A percentile compares a stretch with the other conserved stretches of the same genome.
Evolutionary conservation across 2,329 filamentous ascomycete species (phyloP).

Genomic region (Colletotrichum sp.): DNA sequence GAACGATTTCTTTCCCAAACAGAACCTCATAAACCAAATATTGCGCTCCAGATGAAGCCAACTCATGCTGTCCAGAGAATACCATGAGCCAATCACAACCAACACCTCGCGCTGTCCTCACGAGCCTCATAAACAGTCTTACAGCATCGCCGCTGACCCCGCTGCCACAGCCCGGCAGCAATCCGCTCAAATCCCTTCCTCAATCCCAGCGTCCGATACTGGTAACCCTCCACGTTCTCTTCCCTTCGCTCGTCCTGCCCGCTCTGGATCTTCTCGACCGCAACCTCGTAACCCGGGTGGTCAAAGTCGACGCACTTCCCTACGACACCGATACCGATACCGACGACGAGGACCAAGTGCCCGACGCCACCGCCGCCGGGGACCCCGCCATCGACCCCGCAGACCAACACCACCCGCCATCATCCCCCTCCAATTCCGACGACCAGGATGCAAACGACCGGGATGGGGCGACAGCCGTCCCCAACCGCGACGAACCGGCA

Average conservation of each 20-base stretch:
- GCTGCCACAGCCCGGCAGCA: not conserved
- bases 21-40: not conserved
- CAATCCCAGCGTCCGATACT: conserved; percentile 60
- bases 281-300: conserved; percentile 66
- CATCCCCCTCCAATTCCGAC: not conserved
- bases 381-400: not conserved
- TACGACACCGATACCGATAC: not conserved
- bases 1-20: not conserved
- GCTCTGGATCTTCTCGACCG: conserved; percentile 89
- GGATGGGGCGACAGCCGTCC: not conserved
- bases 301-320: conserved; percentile 23
- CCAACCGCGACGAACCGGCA: not conserved
- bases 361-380: not conserved
- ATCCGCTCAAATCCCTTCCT: conserved; percentile 33
- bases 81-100: conserved; percentile 24
- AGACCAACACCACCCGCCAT: not conserved
- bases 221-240: conserved; percentile 84
- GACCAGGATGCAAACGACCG: not conserved
- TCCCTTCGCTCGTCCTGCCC: conserved; percentile 80
- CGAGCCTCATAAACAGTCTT: conserved; percentile 52
- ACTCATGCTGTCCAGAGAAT: not conserved
- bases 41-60: not conserved
- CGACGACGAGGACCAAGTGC: not conserved
- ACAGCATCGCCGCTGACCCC: conserved; percentile 28
- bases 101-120: conserved; percentile 50